Percentiles rank a stretch among this genome's conserved stretches.
Conservation (phyloP, 257 asterid species). For the Nicotiana otophora region DNA sequence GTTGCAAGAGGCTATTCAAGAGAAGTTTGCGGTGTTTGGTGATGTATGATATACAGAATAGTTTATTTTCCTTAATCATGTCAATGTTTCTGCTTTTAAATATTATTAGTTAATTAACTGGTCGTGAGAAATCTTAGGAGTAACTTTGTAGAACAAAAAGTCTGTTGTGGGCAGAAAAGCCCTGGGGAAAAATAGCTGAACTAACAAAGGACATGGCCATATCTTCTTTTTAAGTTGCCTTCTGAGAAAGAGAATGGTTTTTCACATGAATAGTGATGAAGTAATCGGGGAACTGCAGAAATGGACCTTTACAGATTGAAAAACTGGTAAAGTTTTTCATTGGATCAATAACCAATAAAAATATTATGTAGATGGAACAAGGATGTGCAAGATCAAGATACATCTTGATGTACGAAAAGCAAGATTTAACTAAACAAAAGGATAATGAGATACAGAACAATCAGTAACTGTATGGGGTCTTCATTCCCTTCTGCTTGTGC, state of each 20-base stretch:
- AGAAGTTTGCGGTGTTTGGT: constrained; percentile 92
- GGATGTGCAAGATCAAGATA: constrained; percentile 1
- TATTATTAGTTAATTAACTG: background rate
- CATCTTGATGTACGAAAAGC: background rate
- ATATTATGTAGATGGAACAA: constrained; percentile 4
- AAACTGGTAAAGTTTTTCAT: background rate
- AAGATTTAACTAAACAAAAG: background rate
- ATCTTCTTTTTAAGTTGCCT: background rate
- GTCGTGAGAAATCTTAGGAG: background rate
- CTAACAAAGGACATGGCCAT: background rate
- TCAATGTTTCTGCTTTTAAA: background rate
- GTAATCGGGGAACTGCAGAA: background rate
- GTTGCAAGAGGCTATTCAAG: constrained; percentile 93
- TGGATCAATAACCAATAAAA: background rate
- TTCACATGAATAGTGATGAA: background rate
- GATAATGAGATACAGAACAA: background rate
- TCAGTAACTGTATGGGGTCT: background rate
- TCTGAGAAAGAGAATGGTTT: background rate
- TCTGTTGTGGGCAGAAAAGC: background rate
- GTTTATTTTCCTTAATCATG: background rate
- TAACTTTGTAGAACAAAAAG: background rate
- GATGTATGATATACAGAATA: constrained; percentile 48
- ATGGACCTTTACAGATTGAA: background rate
- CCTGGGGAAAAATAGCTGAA: background rate
- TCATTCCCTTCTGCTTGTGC: background rate